These are phyloP conservation scores for Linum lewisii DNA, from an alignment of 345 rosid genomes.

Conservation along the genomic window DNA sequence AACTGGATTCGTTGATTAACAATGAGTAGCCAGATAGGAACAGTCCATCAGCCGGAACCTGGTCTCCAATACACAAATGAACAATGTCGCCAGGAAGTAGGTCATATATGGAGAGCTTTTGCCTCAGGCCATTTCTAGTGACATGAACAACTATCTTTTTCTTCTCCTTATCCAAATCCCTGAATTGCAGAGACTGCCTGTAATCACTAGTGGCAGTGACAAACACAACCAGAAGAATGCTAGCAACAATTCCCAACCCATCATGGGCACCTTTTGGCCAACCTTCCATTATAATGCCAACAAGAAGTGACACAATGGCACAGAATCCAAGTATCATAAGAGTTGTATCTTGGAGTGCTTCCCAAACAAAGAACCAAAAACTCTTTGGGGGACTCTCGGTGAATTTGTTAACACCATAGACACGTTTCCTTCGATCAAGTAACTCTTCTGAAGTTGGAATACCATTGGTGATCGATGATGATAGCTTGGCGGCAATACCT, in stretches of 20 bases:
- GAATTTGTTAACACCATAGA: conserved; percentile 81
- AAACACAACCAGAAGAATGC: conserved; percentile 10
- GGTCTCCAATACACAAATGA: conserved; percentile 9
- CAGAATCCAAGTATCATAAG: conserved; percentile 10
- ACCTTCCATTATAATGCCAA: conserved; percentile 7
- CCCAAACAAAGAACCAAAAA: conserved; percentile 43
- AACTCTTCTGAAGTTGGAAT: conserved; percentile 39
- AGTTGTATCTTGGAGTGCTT: conserved; percentile 7
- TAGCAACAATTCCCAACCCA: conserved; percentile 8
- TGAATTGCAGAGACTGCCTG: conserved; percentile 10
- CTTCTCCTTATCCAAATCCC: conserved; percentile 10
- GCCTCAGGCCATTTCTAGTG: conserved; percentile 7
- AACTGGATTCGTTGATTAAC: conserved; percentile 6
- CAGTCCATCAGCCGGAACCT: conserved; percentile 10
- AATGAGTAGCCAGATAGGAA: conserved; percentile 5
- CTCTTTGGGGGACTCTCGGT: conserved; percentile 64
- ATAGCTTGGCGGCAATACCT: conserved; percentile 52
- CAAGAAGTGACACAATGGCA: conserved; percentile 6
- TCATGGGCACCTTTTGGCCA: conserved; percentile 11
- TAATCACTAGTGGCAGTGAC: conserved; percentile 12
- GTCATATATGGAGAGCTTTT: conserved; percentile 9
- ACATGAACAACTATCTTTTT: conserved; percentile 8
- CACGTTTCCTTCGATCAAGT: conserved; percentile 34
- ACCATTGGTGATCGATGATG: conserved; percentile 50
- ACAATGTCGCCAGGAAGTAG: conserved; percentile 11